Percentiles rank a stretch among this genome's conserved stretches.
Conservation (phyloP, 805 yeast genomes). For the Yamadazyma phyllophila region DNA sequence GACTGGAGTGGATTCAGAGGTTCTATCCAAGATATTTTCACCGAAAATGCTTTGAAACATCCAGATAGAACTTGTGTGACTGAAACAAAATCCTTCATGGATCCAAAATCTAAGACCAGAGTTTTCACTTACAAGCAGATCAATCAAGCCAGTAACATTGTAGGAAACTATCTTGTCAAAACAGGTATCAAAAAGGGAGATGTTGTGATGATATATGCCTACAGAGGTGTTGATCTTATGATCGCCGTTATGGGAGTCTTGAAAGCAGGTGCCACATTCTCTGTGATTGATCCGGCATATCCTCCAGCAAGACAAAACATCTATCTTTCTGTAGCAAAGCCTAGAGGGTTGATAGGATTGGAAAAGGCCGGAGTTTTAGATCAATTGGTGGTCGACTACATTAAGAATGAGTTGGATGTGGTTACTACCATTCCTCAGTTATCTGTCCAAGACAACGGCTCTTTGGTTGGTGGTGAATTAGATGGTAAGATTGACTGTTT, state of each 20-base stretch:
- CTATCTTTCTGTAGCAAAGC: conserved; percentile 90
- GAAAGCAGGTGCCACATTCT: conserved; percentile 98
- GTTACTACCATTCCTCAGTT: conserved; percentile 73
- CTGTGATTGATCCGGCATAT: conserved; percentile 98
- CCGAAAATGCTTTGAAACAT: conserved; percentile 74
- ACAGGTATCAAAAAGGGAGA: conserved; percentile 88
- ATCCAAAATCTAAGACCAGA: conserved; percentile 56
- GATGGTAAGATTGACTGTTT: conserved; percentile 48
- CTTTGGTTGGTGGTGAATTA: conserved; percentile 56
- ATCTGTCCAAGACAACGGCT: conserved; percentile 74
- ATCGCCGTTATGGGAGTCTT: conserved; percentile 97
- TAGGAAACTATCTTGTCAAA: conserved; percentile 81
- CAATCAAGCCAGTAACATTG: conserved; percentile 87
- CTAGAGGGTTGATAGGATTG: conserved; percentile 84
- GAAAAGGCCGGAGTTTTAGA: conserved; percentile 86
- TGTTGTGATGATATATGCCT: conserved; percentile 96
- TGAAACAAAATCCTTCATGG: conserved; percentile 76
- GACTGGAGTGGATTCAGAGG: conserved; percentile 94
- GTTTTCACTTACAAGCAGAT: conserved; percentile 83
- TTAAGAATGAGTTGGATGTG: conserved; percentile 68
- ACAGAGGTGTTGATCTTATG: conserved; percentile 95
- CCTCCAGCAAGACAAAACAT: conserved; percentile 98
- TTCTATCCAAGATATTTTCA: conserved; percentile 94
- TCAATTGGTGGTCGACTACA: conserved; percentile 74
- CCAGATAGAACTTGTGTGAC: conserved; percentile 91